Percentiles rank a stretch among this genome's conserved stretches.
phyloP scores from a whole-genome alignment of 306 rosid species.

The Corylus americana region DNA sequence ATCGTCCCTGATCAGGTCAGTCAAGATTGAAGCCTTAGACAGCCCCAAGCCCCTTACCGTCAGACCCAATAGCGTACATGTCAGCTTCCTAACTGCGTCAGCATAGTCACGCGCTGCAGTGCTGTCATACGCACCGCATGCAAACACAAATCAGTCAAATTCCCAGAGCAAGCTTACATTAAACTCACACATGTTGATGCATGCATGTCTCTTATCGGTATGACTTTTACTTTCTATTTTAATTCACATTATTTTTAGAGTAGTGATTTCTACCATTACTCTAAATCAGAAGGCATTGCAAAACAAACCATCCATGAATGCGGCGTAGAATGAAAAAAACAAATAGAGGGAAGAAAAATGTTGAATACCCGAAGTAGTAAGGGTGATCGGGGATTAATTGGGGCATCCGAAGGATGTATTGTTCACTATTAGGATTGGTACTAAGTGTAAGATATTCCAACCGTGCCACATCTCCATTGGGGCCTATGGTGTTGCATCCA shows the following conservation, averaged over 20 bases:
- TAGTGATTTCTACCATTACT: too few species aligned
- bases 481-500: slow-evolving; percentile 71
- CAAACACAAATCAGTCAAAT: background rate
- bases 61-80: slow-evolving; percentile 69
- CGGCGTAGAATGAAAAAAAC: background rate
- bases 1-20: slow-evolving; percentile 48
- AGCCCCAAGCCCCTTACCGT: slow-evolving; percentile 68
- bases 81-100: slow-evolving; percentile 52
- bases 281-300: background rate
- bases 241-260: too few species aligned
- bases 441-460: slow-evolving; percentile 63
- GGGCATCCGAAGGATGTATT: slow-evolving; percentile 43
- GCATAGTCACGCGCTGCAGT: slow-evolving; percentile 43
- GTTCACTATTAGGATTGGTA: slow-evolving; percentile 19
- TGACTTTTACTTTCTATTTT: too few species aligned
- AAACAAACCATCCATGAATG: slow-evolving; percentile 13
- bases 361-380: slow-evolving; percentile 49
- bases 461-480: slow-evolving; percentile 63
- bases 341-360: background rate
- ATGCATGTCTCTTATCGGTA: too few species aligned
- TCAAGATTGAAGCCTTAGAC: slow-evolving; percentile 52
- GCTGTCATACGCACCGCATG: slow-evolving; percentile 45
- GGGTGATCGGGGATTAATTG: slow-evolving; percentile 44
- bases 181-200: background rate
- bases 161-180: background rate